phyloP scores from a whole-genome alignment of 148 eudicot species.

The Arctostaphylos glauca region DNA sequence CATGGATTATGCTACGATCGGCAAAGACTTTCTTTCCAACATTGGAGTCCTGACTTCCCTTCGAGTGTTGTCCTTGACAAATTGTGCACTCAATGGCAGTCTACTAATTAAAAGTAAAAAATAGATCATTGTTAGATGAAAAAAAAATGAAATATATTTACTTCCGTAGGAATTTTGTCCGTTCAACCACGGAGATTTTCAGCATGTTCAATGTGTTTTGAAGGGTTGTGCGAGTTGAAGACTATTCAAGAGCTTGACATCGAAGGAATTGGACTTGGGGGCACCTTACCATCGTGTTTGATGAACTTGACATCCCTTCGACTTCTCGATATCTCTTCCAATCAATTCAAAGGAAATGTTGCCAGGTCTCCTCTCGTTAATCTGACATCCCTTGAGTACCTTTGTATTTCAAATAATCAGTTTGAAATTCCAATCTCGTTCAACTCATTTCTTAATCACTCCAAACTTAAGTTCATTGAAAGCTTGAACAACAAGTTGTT shows the following conservation, averaged over 20 bases:
- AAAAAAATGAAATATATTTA: too few species aligned
- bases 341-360: neutral
- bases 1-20: neutral
- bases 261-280: neutral
- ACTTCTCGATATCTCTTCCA: neutral
- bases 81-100: too few species aligned
- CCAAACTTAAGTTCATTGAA: neutral
- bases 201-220: neutral
- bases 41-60: too few species aligned
- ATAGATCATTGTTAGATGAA: too few species aligned
- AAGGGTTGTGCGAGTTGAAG: neutral
- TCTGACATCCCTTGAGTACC: neutral
- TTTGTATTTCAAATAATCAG: too few species aligned
- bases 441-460: neutral
- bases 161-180: too few species aligned
- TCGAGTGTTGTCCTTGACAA: neutral
- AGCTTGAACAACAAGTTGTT: neutral
- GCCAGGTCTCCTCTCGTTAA: neutral
- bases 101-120: too few species aligned
- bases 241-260: neutral
- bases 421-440: neutral
- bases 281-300: neutral
- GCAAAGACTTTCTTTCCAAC: neutral
- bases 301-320: constrained; percentile 1
- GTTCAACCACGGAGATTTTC: neutral